These are phyloP conservation scores for Linanthus parryae DNA, from an alignment of 148 eudicot genomes.

Conservation along the genomic window DNA sequence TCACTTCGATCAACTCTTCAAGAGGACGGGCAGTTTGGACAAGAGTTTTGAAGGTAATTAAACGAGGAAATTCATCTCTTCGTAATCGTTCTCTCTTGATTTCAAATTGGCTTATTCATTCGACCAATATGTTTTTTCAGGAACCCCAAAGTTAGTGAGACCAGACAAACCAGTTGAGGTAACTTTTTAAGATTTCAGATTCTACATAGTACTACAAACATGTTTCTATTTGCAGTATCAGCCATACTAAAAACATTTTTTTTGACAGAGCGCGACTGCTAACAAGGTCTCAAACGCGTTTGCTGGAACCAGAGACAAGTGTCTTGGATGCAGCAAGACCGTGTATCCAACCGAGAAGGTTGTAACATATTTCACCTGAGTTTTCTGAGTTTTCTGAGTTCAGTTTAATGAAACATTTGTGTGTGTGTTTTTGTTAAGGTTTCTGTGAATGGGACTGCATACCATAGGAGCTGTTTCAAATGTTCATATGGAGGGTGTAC, in stretches of 20 bases:
- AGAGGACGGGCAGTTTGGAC: constrained; percentile 84
- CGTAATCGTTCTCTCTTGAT: no score
- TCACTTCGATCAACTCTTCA: constrained; percentile 82
- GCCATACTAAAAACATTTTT: no score
- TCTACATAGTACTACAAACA: no score
- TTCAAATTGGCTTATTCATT: no score
- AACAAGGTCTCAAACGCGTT: constrained; percentile 54
- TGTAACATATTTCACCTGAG: no score
- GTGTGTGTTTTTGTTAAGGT: constrained; percentile 32
- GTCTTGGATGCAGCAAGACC: constrained; percentile 59
- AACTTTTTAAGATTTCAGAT: no score
- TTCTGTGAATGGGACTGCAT: constrained; percentile 53
- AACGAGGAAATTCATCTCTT: no score
- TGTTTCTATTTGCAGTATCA: no score
- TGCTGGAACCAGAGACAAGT: constrained; percentile 71
- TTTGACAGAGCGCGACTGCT: constrained; percentile 48
- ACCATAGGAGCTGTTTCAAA: constrained; percentile 78
- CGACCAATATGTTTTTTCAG: no score
- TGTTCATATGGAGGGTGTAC: constrained; percentile 84
- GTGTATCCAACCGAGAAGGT: constrained; percentile 88
- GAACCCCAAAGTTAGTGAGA: constrained; percentile 55
- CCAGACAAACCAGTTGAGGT: constrained; percentile 40
- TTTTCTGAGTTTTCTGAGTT: no score
- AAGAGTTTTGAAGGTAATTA: constrained; percentile 88
- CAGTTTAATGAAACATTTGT: not conserved